Percentiles rank a stretch among this genome's conserved stretches.
Evolutionary conservation across 176 grass and related monocot species (phyloP).

Genomic region (Dactylis glomerata): DNA sequence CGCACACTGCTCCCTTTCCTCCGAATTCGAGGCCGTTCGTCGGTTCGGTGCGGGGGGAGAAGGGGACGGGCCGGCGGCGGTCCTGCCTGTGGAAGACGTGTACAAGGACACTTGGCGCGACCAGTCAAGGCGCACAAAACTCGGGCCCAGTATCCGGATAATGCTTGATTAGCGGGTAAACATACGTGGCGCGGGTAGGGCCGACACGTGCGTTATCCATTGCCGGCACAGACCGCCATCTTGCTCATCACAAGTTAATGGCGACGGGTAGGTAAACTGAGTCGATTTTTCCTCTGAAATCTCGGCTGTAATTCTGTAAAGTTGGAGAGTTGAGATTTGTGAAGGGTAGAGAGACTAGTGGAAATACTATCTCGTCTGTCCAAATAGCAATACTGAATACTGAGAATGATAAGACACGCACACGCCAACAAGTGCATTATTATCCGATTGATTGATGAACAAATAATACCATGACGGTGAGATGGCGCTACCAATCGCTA

Average conservation of each 20-base stretch:
- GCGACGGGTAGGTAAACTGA: neutral
- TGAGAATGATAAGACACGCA: too few species aligned
- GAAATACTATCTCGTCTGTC: too few species aligned
- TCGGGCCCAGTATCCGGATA: neutral
- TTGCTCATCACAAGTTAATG: neutral
- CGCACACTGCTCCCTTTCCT: neutral
- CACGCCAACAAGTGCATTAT: too few species aligned
- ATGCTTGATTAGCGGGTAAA: neutral
- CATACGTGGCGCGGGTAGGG: neutral
- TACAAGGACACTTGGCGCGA: neutral
- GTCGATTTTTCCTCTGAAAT: neutral
- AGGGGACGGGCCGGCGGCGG: neutral
- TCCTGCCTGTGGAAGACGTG: neutral
- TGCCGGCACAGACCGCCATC: neutral
- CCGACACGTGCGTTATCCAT: neutral
- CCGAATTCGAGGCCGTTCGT: neutral
- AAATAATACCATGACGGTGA: too few species aligned
- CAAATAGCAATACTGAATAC: too few species aligned
- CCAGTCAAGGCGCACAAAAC: neutral
- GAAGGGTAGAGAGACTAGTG: too few species aligned
- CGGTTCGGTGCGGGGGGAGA: neutral
- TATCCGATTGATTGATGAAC: too few species aligned
- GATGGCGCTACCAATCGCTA: too few species aligned
- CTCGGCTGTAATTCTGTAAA: too few species aligned
- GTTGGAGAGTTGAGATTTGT: too few species aligned